Conservation (phyloP, 2,329 filamentous ascomycete genomes). For the Ophiostoma fasciatum region DNA sequence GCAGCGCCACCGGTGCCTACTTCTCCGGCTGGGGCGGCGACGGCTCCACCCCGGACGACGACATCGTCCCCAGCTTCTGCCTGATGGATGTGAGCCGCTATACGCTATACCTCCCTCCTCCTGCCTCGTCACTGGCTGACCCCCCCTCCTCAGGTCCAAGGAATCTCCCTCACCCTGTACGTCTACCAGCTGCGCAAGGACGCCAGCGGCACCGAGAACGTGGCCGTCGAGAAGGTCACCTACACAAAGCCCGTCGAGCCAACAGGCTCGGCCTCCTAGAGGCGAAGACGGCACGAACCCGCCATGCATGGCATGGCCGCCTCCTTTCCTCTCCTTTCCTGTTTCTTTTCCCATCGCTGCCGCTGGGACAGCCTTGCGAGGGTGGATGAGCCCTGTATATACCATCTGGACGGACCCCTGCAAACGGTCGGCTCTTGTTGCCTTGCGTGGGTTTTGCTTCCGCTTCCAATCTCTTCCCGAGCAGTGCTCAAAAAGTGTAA, state of each 20-base stretch:
- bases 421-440: too few species aligned
- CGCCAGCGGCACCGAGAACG: conserved; percentile 60
- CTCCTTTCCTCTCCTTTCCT: not conserved
- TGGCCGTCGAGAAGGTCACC: conserved; percentile 74
- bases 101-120: conserved; percentile 17
- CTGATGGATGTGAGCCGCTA: conserved; percentile 97
- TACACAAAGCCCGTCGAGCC: conserved; percentile 63
- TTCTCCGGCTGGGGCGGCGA: conserved; percentile 41
- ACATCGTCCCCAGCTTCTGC: conserved; percentile 82
- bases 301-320: too few species aligned
- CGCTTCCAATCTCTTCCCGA: too few species aligned
- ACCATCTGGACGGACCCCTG: too few species aligned
- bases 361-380: too few species aligned
- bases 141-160: conserved; percentile 55
- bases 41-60: conserved; percentile 62
- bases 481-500: not conserved
- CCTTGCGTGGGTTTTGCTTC: too few species aligned
- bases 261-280: conserved; percentile 32
- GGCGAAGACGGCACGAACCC: too few species aligned
- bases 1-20: conserved; percentile 50
- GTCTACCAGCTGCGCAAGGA: conserved; percentile 79
- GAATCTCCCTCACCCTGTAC: conserved; percentile 87
- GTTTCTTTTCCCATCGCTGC: not conserved
- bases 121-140: not conserved
- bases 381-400: too few species aligned